These are phyloP conservation scores for Cornus florida DNA, from an alignment of 148 eudicot genomes.

Conservation along the genomic window DNA sequence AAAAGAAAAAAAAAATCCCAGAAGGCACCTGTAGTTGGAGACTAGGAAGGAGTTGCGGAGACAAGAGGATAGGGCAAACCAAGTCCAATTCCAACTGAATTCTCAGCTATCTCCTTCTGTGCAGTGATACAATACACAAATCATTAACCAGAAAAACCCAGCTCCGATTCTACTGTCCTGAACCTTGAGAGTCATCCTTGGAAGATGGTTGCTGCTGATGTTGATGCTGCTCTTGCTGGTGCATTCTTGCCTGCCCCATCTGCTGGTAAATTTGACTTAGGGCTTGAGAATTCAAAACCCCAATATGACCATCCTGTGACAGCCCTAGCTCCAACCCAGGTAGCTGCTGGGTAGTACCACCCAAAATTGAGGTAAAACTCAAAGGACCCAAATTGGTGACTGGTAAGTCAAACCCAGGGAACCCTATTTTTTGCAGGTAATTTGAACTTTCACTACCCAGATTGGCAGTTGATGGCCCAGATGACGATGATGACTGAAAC, in stretches of 20 bases:
- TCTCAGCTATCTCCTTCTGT: constrained; percentile 10
- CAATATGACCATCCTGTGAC: constrained; percentile 64
- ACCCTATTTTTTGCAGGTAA: constrained; percentile 53
- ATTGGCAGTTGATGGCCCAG: constrained; percentile 27
- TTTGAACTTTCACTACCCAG: constrained; percentile 42
- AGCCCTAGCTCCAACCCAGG: constrained; percentile 78
- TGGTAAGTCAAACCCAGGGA: constrained; percentile 60
- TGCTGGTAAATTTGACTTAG: constrained; percentile 68
- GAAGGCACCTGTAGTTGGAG: constrained; percentile 23
- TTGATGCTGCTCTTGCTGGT: constrained; percentile 33
- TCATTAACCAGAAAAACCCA: constrained; percentile 3
- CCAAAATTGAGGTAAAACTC: constrained; percentile 67
- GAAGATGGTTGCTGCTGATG: constrained; percentile 44
- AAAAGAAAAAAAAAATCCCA: constrained; percentile 14
- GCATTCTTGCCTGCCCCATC: constrained; percentile 50
- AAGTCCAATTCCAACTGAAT: constrained; percentile 7
- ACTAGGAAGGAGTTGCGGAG: constrained; percentile 14
- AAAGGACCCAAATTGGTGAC: constrained; percentile 52
- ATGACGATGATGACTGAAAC: constrained; percentile 28
- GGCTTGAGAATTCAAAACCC: constrained; percentile 49
- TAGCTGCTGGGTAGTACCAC: constrained; percentile 42
- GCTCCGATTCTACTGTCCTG: constrained; percentile 23
- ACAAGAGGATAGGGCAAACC: constrained; percentile 8
- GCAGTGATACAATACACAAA: constrained; percentile 13
- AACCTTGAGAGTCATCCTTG: constrained; percentile 71